phyloP scores from a whole-genome alignment of 1,139 yeast genomes.

The Sugiyamaella grinbergsii region DNA sequence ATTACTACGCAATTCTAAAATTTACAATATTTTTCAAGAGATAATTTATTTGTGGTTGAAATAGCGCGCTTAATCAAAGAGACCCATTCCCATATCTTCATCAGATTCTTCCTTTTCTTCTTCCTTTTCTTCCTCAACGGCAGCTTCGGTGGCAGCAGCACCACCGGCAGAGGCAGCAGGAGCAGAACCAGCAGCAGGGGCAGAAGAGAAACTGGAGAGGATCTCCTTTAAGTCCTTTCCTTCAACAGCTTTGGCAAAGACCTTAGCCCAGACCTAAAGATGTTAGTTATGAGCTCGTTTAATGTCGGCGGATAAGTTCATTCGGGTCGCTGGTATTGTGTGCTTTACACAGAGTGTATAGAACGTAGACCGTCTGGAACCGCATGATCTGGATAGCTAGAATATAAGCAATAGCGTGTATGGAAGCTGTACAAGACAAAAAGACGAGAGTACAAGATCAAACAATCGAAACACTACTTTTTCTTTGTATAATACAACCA shows the following conservation, averaged over 20 bases:
- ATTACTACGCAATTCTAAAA: conserved; percentile 2
- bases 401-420: no score
- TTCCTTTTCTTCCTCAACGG: conserved; percentile 36
- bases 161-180: conserved; percentile 65
- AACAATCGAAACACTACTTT: no score
- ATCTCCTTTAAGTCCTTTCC: conserved; percentile 95
- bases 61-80: conserved; percentile 41
- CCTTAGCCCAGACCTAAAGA: conserved; percentile 79
- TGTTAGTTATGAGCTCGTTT: conserved; percentile 19
- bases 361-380: no score
- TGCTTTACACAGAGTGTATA: no score
- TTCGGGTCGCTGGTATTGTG: no score
- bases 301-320: no score
- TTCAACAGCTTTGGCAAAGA: conserved; percentile 95
- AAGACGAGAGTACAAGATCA: no score
- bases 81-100: conserved; percentile 46
- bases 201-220: conserved; percentile 76
- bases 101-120: conserved; percentile 40
- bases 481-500: no score
- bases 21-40: conserved; percentile 7
- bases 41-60: conserved; percentile 1
- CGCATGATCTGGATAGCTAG: no score
- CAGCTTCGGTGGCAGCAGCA: conserved; percentile 55
- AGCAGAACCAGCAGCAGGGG: conserved; percentile 59
- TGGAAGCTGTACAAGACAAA: no score